These are phyloP conservation scores for Takakia lepidozioides DNA, from an alignment of 225 moss, liverwort and hornwort genomes.

Conservation along the genomic window DNA sequence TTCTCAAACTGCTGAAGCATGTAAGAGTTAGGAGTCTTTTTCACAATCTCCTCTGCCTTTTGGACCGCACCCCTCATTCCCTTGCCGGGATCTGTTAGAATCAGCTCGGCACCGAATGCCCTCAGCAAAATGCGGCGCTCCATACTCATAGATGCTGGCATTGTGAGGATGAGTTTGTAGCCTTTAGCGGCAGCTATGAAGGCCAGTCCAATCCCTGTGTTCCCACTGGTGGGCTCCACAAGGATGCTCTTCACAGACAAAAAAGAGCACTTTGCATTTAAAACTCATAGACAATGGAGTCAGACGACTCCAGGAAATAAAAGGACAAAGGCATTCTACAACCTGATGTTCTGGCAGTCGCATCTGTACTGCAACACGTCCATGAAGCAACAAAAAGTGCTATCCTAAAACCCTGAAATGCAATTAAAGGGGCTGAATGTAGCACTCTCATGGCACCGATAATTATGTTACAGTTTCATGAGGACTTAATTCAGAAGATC, in stretches of 20 bases:
- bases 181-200: constrained; percentile 98
- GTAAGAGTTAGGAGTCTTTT: constrained; percentile 16
- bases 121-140: constrained; percentile 87
- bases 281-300: too few species aligned
- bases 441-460: too few species aligned
- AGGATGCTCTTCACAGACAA: constrained; percentile 57
- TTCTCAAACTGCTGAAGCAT: constrained; percentile 47
- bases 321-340: too few species aligned
- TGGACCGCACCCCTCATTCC: constrained; percentile 28
- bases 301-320: too few species aligned
- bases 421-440: too few species aligned
- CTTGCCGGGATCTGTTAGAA: constrained; percentile 41
- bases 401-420: too few species aligned
- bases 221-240: constrained; percentile 99
- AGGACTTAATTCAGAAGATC: too few species aligned
- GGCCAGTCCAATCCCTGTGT: constrained; percentile 95
- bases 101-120: constrained; percentile 96
- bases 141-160: constrained; percentile 99
- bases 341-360: too few species aligned
- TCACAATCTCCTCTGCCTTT: constrained; percentile 27
- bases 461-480: too few species aligned
- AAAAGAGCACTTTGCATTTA: too few species aligned
- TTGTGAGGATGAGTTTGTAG: constrained; percentile 94
- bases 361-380: too few species aligned
- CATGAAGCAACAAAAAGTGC: too few species aligned